phyloP scores from a whole-genome alignment of 352 stramenopile species.

The Pythium utonaiense region DNA sequence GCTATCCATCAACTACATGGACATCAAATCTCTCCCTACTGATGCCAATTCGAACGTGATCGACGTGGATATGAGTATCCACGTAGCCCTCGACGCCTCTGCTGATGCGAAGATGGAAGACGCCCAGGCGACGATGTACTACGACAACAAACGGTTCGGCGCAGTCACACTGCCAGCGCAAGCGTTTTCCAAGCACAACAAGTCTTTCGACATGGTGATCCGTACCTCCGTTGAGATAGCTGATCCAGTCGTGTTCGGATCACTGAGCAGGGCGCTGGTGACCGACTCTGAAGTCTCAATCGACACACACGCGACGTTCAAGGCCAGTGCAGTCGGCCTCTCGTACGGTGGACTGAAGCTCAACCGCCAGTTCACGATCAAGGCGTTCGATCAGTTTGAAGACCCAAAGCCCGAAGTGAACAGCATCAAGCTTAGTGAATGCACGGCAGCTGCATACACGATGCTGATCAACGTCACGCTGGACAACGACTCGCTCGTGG shows the following conservation, averaged over 20 bases:
- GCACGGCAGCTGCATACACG: constrained; percentile 32
- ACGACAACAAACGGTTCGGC: constrained; percentile 39
- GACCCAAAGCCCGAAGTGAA: constrained; percentile 43
- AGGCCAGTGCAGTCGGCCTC: constrained; percentile 42
- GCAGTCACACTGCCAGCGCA: constrained; percentile 46
- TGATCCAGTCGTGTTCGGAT: constrained; percentile 39
- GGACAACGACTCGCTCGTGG: constrained; percentile 39
- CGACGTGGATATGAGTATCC: constrained; percentile 53
- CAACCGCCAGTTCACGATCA: constrained; percentile 38
- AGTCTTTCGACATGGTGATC: constrained; percentile 57
- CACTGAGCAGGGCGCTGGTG: constrained; percentile 38
- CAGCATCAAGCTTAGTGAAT: constrained; percentile 49
- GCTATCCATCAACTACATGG: constrained; percentile 61
- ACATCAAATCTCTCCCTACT: constrained; percentile 43
- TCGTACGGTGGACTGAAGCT: constrained; percentile 50
- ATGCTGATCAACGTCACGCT: constrained; percentile 67
- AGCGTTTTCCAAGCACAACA: constrained; percentile 40
- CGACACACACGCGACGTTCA: constrained; percentile 33
- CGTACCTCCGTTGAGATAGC: constrained; percentile 30
- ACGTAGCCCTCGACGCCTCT: constrained; percentile 40
- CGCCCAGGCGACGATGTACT: constrained; percentile 46
- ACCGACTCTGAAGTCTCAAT: constrained; percentile 35
- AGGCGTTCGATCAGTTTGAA: constrained; percentile 57
- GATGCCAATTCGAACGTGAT: constrained; percentile 26
- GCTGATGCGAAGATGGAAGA: constrained; percentile 44